Percentiles rank a stretch among this genome's conserved stretches.
Evolutionary conservation across 2,329 filamentous ascomycete species (phyloP).

Genomic region (Scedosporium dehoogii): DNA sequence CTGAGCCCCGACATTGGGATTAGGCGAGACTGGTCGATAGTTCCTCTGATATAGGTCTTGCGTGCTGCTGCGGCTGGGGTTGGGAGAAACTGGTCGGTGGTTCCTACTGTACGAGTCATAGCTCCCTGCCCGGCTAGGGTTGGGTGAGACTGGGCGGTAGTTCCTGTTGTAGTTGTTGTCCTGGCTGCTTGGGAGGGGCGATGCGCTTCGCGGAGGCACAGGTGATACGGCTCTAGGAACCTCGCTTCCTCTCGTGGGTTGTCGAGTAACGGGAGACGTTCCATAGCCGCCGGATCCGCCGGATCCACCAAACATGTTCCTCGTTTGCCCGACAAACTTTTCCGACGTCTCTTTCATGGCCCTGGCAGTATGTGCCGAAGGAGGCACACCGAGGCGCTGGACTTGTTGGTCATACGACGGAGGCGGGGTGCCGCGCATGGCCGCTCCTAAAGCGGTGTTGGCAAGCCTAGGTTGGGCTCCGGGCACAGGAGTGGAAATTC

Average conservation of each 20-base stretch:
- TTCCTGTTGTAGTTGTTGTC: conserved; percentile 31
- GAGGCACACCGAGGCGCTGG: conserved; percentile 75
- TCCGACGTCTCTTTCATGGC: conserved; percentile 95
- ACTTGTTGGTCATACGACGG: conserved; percentile 76
- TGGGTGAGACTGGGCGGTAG: conserved; percentile 49
- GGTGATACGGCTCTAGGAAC: conserved; percentile 57
- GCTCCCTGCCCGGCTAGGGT: conserved; percentile 37
- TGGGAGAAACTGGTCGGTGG: conserved; percentile 49
- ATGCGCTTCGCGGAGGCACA: conserved; percentile 52
- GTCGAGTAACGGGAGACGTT: conserved; percentile 36
- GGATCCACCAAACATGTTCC: conserved; percentile 57
- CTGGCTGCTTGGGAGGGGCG: conserved; percentile 46
- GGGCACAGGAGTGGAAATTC: conserved; percentile 74
- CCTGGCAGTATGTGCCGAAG: conserved; percentile 82
- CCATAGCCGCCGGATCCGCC: conserved; percentile 20
- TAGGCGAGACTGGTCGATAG: conserved; percentile 19
- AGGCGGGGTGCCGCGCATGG: conserved; percentile 66
- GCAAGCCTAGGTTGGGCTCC: conserved; percentile 30
- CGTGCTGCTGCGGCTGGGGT: conserved; percentile 39
- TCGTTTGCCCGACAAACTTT: conserved; percentile 74
- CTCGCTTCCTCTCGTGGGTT: conserved; percentile 49
- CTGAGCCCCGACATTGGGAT: conserved; percentile 13
- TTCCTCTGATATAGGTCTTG: conserved; percentile 27
- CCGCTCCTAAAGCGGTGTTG: conserved; percentile 31
- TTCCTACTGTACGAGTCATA: conserved; percentile 29